Percentiles rank a stretch among this genome's conserved stretches.
Evolutionary conservation across 345 rosid genomes (phyloP).

Genomic region (Abelmoschus esculentus): DNA sequence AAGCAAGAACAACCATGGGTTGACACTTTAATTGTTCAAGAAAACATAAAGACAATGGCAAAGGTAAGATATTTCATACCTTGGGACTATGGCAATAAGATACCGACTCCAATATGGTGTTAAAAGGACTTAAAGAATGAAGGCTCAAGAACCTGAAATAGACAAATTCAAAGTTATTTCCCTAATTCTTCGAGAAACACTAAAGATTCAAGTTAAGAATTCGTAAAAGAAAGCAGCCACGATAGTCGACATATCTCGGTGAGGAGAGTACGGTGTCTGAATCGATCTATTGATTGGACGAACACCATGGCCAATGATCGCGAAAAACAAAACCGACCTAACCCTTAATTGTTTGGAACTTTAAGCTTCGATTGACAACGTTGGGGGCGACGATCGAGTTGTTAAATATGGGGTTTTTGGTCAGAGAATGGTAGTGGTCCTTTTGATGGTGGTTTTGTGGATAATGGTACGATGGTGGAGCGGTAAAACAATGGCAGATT

Average conservation of each 20-base stretch:
- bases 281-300: too few relatives aligned
- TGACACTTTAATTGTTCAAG: background rate
- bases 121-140: background rate
- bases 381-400: too few relatives aligned
- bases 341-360: too few relatives aligned
- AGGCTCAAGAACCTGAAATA: background rate
- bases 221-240: slow-evolving; percentile 1
- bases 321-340: too few relatives aligned
- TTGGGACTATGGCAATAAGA: slow-evolving; percentile 39
- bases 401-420: too few relatives aligned
- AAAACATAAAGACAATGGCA: slow-evolving; percentile 11
- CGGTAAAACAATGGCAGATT: too few relatives aligned
- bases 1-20: background rate
- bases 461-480: too few relatives aligned
- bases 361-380: too few relatives aligned
- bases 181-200: slow-evolving; percentile 18
- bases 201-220: slow-evolving; percentile 1
- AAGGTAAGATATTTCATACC: slow-evolving; percentile 22
- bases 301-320: too few relatives aligned
- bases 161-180: slow-evolving; percentile 19
- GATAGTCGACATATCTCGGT: background rate
- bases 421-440: too few relatives aligned
- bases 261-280: too few relatives aligned
- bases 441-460: too few relatives aligned
- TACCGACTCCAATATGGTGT: slow-evolving; percentile 46